These are phyloP conservation scores for Tolypocladium amazonense DNA, from an alignment of 2,329 filamentous ascomycete genomes.

Conservation along the genomic window DNA sequence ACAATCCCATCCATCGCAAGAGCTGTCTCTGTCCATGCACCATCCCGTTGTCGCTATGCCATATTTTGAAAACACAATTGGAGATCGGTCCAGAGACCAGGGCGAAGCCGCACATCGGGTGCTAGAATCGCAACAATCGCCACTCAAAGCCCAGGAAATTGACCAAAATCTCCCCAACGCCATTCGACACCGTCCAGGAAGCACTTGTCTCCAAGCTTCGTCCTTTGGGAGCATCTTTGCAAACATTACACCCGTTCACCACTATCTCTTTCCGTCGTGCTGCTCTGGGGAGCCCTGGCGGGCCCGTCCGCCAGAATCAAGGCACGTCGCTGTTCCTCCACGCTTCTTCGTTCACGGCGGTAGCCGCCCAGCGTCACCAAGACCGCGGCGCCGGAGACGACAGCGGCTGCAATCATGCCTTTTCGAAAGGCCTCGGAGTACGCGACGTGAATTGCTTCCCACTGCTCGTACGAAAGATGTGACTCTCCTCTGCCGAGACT, in stretches of 20 bases:
- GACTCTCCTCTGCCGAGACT: conserved; percentile 11
- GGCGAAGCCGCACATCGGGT: background rate
- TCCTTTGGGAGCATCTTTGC: background rate
- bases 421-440: conserved; percentile 33
- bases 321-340: conserved; percentile 10
- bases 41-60: background rate
- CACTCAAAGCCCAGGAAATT: background rate
- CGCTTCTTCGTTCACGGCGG: conserved; percentile 12
- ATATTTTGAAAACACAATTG: background rate
- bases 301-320: conserved; percentile 7
- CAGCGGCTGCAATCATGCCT: conserved; percentile 35
- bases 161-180: background rate
- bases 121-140: background rate
- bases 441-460: conserved; percentile 20
- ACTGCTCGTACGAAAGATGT: conserved; percentile 16
- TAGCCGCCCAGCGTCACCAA: conserved; percentile 29
- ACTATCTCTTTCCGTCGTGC: background rate
- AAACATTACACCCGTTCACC: background rate
- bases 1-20: background rate
- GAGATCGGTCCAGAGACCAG: background rate
- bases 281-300: background rate
- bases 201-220: background rate
- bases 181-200: background rate
- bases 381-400: conserved; percentile 27
- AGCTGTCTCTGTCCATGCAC: too few relatives aligned